Evolutionary conservation across 257 asterid genomes (phyloP), one percentile per base, ranked within the genome.

Genomic region (Osmanthus fragrans): DNA sequence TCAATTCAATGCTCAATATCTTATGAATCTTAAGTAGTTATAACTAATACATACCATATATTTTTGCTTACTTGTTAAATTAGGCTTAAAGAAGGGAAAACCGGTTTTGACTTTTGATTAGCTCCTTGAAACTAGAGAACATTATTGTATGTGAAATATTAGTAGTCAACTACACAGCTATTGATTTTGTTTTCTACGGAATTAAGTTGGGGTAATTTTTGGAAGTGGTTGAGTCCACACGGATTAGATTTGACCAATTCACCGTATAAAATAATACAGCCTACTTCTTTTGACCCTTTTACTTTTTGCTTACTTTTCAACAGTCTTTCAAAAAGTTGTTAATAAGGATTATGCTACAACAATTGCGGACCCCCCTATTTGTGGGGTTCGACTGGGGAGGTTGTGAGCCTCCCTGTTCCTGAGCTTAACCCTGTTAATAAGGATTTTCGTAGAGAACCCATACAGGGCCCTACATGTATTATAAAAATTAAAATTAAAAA

Each of bases 201-300:
- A n/a, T n/a, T n/a, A n/a, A n/a, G n/a, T n/a, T n/a, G 9, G 9
- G 63, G 63, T 19, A 10, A 27, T 19, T 2, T 70, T 36, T 34
- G 23, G 73, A 54, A 39, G 73, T 16, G 7, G 73, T 36, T 70
- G 73, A 18, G 56, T 71, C 63, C 80, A 79, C 78, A 36, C 45
- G 75, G 34, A 71, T 29, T 8, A 42, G 74, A 75, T 64, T 32
- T 71, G 75, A 45, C 76, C 74, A 49, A 51, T 72, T 49, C 56
- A 39, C 16, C 33, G 10, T 4, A 4, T 8, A 10, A 23, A 63
- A 71, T 39, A 47, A 15, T 73, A 69, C 8, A 76, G 79, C 84
- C 81, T 37, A 67, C 79, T 81, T 81, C 76, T 81, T 81, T 77
- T 77, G 85, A 81, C 85, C 36, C 25, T 12, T 16, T 2, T 16